phyloP scores from a whole-genome alignment of 352 stramenopile genomes.

The Globisporangium spiculum region DNA sequence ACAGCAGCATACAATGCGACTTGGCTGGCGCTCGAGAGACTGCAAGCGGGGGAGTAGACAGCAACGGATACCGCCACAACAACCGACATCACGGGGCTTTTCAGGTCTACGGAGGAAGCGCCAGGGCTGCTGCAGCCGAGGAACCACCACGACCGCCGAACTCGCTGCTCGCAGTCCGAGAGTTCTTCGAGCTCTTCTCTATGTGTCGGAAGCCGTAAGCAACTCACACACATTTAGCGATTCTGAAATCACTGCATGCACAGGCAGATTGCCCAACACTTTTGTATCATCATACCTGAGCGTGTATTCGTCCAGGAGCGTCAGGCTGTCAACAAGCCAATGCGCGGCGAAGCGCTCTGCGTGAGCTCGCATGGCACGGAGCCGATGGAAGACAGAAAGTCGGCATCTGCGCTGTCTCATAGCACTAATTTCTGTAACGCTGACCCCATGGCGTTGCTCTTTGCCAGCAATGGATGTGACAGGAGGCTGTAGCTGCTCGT shows the following conservation, averaged over 20 bases:
- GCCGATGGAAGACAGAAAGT: neutral
- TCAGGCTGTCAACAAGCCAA: slow-evolving; percentile 1
- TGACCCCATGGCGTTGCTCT: slow-evolving; percentile 1
- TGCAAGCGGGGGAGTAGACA: neutral
- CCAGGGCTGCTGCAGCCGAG: neutral
- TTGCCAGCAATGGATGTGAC: neutral
- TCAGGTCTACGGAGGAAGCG: neutral
- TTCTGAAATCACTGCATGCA: neutral
- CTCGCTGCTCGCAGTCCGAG: neutral
- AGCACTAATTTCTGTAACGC: slow-evolving; percentile 13
- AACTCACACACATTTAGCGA: neutral
- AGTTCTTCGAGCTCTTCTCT: slow-evolving; percentile 12
- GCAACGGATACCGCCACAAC: neutral
- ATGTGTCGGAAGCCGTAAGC: neutral
- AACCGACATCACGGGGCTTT: neutral
- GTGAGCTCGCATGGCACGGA: neutral
- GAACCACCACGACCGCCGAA: slow-evolving; percentile 1
- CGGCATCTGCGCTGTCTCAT: neutral
- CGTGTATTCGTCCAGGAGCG: slow-evolving; percentile 1
- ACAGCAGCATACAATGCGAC: neutral
- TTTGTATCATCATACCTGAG: neutral
- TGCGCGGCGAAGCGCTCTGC: slow-evolving; percentile 3
- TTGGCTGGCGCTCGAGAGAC: neutral
- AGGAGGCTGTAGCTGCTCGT: neutral
- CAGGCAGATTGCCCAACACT: neutral